phyloP scores from a whole-genome alignment of 164 flowering plant genomes.

The Berberis vulgaris region DNA sequence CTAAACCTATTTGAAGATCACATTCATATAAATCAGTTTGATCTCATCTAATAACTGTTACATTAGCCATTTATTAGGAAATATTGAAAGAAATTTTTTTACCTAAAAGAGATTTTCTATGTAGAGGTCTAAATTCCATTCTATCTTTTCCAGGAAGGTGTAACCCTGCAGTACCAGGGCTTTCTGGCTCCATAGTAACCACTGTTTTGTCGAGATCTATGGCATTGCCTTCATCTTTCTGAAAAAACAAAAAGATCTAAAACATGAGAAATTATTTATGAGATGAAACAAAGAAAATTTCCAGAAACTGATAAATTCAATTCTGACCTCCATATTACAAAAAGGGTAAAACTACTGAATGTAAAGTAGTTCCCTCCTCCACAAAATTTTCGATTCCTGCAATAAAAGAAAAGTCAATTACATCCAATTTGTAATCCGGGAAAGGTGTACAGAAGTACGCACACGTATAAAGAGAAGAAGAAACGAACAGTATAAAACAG shows the following conservation, averaged over 20 bases:
- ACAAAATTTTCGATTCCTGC: too few species aligned
- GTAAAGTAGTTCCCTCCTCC: too few species aligned
- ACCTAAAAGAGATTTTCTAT: slow-evolving; percentile 67
- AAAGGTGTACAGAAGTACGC: too few species aligned
- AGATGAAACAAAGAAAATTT: background rate
- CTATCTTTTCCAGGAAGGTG: slow-evolving; percentile 61
- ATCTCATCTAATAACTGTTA: background rate
- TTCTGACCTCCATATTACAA: background rate
- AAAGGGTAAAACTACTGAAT: too few species aligned
- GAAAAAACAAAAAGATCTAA: slow-evolving; percentile 2
- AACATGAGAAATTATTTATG: background rate
- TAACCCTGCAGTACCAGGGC: slow-evolving; percentile 39
- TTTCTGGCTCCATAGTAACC: slow-evolving; percentile 49
- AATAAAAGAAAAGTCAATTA: too few species aligned
- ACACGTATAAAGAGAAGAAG: too few species aligned
- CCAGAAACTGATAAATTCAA: background rate
- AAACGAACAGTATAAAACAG: too few species aligned
- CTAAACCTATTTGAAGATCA: slow-evolving; percentile 38
- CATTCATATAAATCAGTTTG: background rate
- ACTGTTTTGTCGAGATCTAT: slow-evolving; percentile 38
- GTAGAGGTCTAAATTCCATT: slow-evolving; percentile 42
- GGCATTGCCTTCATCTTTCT: slow-evolving; percentile 14
- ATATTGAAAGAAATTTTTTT: background rate
- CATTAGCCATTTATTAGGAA: background rate
- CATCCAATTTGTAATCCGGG: too few species aligned